These are phyloP conservation scores for Haberlea rhodopensis DNA, from an alignment of 257 asterid species.

Conservation along the genomic window DNA sequence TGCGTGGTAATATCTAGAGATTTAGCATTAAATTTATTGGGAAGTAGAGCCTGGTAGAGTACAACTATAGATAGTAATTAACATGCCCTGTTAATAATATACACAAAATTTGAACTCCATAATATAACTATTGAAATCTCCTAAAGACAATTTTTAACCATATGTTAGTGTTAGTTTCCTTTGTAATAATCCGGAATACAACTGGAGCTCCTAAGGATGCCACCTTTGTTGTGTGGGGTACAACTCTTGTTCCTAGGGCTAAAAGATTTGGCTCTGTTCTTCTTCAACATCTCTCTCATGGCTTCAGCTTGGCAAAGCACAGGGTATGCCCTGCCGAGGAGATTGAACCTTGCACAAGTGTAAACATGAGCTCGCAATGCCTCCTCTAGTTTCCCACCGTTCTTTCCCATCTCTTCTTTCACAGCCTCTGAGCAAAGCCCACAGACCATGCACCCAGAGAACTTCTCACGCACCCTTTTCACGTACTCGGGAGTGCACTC, in stretches of 20 bases:
- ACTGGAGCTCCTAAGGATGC: slow-evolving; percentile 72
- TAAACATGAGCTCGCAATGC: slow-evolving; percentile 71
- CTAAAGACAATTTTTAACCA: neutral
- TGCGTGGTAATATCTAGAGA: no score
- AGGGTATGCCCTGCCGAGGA: slow-evolving; percentile 73
- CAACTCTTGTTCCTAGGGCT: slow-evolving; percentile 57
- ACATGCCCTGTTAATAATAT: neutral
- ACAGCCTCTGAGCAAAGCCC: slow-evolving; percentile 92
- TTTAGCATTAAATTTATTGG: neutral
- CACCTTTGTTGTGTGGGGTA: slow-evolving; percentile 29
- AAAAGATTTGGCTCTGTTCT: slow-evolving; percentile 56
- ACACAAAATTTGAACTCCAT: neutral
- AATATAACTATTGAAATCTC: neutral
- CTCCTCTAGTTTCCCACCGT: slow-evolving; percentile 61
- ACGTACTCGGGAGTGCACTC: slow-evolving; percentile 79
- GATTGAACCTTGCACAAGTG: slow-evolving; percentile 69
- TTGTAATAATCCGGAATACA: slow-evolving; percentile 65
- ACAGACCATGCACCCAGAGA: slow-evolving; percentile 65
- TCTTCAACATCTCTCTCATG: slow-evolving; percentile 70
- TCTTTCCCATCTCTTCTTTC: slow-evolving; percentile 76
- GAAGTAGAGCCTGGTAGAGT: no score
- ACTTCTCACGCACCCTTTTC: slow-evolving; percentile 44
- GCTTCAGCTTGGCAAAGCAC: slow-evolving; percentile 82
- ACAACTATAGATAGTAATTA: neutral
- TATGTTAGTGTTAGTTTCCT: slow-evolving; percentile 28